Base-by-base conservation (phyloP, 1,139 yeast species). In the Nakaseomyces delphensis region DNA sequence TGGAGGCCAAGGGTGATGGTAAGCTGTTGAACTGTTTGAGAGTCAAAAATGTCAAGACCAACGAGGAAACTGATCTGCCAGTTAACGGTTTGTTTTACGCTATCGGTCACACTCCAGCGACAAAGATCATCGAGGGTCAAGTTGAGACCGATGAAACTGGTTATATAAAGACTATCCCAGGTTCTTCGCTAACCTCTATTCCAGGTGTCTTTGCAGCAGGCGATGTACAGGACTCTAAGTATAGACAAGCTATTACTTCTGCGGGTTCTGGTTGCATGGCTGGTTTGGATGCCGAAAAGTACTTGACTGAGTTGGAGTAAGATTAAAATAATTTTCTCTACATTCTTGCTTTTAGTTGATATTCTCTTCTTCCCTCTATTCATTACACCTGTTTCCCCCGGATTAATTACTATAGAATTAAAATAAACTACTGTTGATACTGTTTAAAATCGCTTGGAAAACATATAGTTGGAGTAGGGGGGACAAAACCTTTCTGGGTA, bases 201-300 rank as follows among this genome's bases (percentile, higher is more conserved):
- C 77, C 77, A 59, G 97, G 96, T 64, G 84, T 91, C 49, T 91
- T 82, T 57, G 99, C 99, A 48, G 98, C 98, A 48, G 98, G 99
- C 69, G 99, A 91, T 64, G 98, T 91, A 42, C 98, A 91, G 68
- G 99, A 91, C 66, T 83, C 86, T 67, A 78, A 77, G 63, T 91
- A 89, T 68, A 84, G 98, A 79, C 99, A 91, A 71, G 99, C 99
- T 47, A 86, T 91, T 63, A 91, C 99, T 41, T 87, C 96, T 62
- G 98, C 98, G 25, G 99, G 98, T 62, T 77, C 96, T 52, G 99
- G 99, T 50, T 91, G 98, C 74, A 91, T 89, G 96, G 99, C 99
- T 56, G 99, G 95, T 49, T 75, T 93, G 52, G 98, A 91, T 61
- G 86, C 93, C 59, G 96, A 89, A 70, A 81, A 77, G 66, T 83